Conservation (phyloP, 2,329 filamentous ascomycete species). For the Piedraia hortae region DNA sequence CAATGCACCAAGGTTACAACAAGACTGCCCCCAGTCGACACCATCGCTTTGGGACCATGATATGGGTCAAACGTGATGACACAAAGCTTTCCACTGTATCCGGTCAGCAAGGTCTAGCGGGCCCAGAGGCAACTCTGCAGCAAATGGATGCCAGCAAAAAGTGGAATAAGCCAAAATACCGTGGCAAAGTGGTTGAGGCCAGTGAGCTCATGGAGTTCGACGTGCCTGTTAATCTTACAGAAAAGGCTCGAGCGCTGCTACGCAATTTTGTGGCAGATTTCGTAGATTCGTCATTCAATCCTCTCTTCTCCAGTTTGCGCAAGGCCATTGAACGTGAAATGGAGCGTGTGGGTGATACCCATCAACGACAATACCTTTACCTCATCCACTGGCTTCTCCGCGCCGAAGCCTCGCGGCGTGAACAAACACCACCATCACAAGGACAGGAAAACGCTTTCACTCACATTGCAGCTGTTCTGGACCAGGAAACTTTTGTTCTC, state of each 20-base stretch:
- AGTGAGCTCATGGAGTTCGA: slow-evolving; percentile 45
- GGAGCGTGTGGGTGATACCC: slow-evolving; percentile 48
- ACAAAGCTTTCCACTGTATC: slow-evolving; percentile 65
- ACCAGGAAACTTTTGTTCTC: slow-evolving; percentile 82
- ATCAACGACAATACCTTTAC: slow-evolving; percentile 73
- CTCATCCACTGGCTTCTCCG: slow-evolving; percentile 67
- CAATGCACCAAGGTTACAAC: slow-evolving; percentile 53
- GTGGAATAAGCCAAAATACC: slow-evolving; percentile 52
- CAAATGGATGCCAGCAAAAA: slow-evolving; percentile 84
- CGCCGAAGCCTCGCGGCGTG: slow-evolving; percentile 47
- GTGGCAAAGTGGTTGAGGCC: slow-evolving; percentile 16
- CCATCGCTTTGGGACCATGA: slow-evolving; percentile 87
- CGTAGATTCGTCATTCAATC: slow-evolving; percentile 84
- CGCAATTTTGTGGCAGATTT: slow-evolving; percentile 75
- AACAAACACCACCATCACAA: slow-evolving; percentile 13
- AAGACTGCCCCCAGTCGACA: slow-evolving; percentile 62
- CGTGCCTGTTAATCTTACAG: slow-evolving; percentile 38
- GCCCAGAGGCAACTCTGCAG: slow-evolving; percentile 42
- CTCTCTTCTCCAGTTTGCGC: slow-evolving; percentile 52
- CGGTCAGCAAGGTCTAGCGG: slow-evolving; percentile 59
- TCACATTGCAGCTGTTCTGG: slow-evolving; percentile 66
- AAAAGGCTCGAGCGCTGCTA: slow-evolving; percentile 47
- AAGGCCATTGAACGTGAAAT: slow-evolving; percentile 78
- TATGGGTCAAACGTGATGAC: slow-evolving; percentile 77
- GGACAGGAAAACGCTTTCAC: slow-evolving; percentile 49